These are phyloP conservation scores for Podospora fimiseda DNA, from an alignment of 495 filamentous ascomycete species.

Conservation along the genomic window DNA sequence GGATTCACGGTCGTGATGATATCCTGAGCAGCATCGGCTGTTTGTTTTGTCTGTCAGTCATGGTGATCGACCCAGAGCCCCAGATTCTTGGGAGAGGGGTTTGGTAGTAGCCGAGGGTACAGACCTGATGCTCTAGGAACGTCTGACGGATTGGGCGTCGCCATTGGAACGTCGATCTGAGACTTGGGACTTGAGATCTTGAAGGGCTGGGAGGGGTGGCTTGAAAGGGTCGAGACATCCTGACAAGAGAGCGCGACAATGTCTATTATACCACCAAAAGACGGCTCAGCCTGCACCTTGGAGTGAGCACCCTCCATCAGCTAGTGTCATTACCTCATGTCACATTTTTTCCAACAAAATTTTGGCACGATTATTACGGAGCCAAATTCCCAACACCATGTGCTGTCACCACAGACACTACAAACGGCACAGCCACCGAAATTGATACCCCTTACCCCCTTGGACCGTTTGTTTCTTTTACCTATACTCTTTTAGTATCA, in stretches of 20 bases:
- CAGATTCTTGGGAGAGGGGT: conserved; percentile 1
- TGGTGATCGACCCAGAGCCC: neutral
- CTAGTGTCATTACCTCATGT: neutral
- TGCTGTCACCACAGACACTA: conserved; percentile 1
- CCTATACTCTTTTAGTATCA: neutral
- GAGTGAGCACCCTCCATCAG: conserved; percentile 1
- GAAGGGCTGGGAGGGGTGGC: neutral
- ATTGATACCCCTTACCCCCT: conserved; percentile 1
- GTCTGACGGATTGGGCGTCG: conserved; percentile 11
- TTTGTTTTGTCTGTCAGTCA: neutral
- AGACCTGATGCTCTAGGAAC: conserved; percentile 14
- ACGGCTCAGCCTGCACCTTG: neutral
- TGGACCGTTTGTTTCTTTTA: neutral
- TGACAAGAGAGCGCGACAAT: conserved; percentile 4
- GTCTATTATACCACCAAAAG: neutral
- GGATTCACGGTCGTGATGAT: conserved; percentile 10
- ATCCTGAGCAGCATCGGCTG: conserved; percentile 4
- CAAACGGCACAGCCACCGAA: conserved; percentile 5
- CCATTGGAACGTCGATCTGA: conserved; percentile 16
- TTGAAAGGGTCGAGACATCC: conserved; percentile 1
- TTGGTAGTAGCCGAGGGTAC: conserved; percentile 1
- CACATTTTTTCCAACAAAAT: neutral
- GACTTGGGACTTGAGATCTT: conserved; percentile 10
- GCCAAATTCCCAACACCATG: neutral
- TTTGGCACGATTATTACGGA: neutral